Percentiles rank a stretch among this genome's conserved stretches.
phyloP scores from a whole-genome alignment of 2,329 filamentous ascomycete species.

The Lomentospora prolificans region DNA sequence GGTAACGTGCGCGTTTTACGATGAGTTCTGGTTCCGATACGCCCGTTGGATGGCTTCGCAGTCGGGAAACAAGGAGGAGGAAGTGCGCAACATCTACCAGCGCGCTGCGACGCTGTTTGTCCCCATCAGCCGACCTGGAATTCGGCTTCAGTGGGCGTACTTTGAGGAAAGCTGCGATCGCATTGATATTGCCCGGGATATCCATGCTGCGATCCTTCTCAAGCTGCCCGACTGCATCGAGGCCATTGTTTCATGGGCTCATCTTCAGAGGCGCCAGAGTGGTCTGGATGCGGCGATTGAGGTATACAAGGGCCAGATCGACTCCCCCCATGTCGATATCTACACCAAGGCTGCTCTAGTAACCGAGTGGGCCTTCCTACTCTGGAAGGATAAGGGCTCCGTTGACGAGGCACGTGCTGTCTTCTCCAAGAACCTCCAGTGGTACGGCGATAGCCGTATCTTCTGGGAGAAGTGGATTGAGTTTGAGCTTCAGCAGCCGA shows the following conservation, averaged over 20 bases:
- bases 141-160: constrained; percentile 84
- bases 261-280: constrained; percentile 72
- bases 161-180: constrained; percentile 84
- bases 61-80: constrained; percentile 64
- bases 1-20: constrained; percentile 87
- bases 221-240: constrained; percentile 74
- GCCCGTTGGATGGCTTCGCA: constrained; percentile 86
- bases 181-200: constrained; percentile 68
- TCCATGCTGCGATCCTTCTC: constrained; percentile 71
- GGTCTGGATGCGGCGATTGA: constrained; percentile 78
- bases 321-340: constrained; percentile 59
- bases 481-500: constrained; percentile 81
- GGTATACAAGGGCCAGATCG: constrained; percentile 72
- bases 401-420: constrained; percentile 73
- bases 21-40: constrained; percentile 98
- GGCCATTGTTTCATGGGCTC: constrained; percentile 79
- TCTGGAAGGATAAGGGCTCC: constrained; percentile 82
- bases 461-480: constrained; percentile 88
- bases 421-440: constrained; percentile 72
- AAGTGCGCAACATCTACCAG: constrained; percentile 85
- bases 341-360: constrained; percentile 80
- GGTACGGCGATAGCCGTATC: constrained; percentile 72
- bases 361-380: constrained; percentile 74
- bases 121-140: constrained; percentile 72
- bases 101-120: constrained; percentile 78